These are phyloP conservation scores for Calonectria pteridis DNA, from an alignment of 2,329 filamentous ascomycete species.

Conservation along the genomic window DNA sequence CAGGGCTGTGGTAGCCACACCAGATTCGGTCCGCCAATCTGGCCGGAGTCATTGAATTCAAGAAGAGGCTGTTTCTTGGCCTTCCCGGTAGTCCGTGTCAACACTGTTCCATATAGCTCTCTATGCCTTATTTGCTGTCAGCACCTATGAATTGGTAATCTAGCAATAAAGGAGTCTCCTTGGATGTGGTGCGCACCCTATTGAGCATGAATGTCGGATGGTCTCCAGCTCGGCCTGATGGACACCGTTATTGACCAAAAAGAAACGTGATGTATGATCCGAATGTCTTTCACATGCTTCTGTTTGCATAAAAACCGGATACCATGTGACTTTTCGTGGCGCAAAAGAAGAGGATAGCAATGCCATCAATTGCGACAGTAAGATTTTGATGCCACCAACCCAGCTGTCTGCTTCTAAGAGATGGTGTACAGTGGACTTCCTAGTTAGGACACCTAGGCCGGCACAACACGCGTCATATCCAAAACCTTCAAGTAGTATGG, in stretches of 20 bases:
- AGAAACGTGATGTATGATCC: not conserved
- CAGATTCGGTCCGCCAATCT: constrained; percentile 2
- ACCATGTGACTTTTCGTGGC: not conserved
- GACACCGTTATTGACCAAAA: not conserved
- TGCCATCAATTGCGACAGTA: not conserved
- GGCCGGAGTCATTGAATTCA: not conserved
- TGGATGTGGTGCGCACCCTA: not conserved
- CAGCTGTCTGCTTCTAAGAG: not conserved
- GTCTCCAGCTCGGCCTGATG: not conserved
- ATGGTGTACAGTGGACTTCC: not conserved
- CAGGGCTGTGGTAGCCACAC: constrained; percentile 5
- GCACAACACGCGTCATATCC: not conserved
- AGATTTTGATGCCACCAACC: not conserved
- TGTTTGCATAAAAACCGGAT: not conserved
- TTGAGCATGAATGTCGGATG: not conserved
- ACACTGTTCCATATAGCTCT: not conserved
- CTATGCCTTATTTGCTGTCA: not conserved
- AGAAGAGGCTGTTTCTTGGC: not conserved
- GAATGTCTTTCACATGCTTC: not conserved
- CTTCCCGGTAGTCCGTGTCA: not conserved
- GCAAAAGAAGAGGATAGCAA: not conserved
- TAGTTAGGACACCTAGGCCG: not conserved
- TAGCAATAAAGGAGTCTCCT: not conserved
- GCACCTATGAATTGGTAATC: not conserved
- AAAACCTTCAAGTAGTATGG: not conserved